phyloP scores from a whole-genome alignment of 1,284 basidiomycete genomes.

The Cryptococcus hybrid region DNA sequence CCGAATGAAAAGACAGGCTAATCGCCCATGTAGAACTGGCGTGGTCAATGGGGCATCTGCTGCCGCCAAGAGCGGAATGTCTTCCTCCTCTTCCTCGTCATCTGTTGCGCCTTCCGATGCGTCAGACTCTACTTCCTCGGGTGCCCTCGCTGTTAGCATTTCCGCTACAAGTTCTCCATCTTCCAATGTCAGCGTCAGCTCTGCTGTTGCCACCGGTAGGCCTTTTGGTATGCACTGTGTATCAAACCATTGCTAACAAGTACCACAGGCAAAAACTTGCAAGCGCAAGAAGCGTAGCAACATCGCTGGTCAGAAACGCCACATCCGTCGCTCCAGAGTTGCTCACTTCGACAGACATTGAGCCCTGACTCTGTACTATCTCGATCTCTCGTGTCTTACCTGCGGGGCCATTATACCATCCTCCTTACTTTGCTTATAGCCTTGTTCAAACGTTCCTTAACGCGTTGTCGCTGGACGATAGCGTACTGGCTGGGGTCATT shows the following conservation, averaged over 20 bases:
- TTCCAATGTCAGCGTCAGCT: not conserved
- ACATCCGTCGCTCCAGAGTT: not conserved
- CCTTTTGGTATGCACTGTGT: not conserved
- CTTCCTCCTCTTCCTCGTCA: not conserved
- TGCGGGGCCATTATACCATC: too few species aligned
- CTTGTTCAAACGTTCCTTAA: too few species aligned
- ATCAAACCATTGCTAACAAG: not conserved
- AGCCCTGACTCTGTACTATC: too few species aligned
- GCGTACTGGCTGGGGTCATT: too few species aligned
- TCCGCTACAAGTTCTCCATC: not conserved
- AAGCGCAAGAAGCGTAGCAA: not conserved
- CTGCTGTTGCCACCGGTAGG: not conserved
- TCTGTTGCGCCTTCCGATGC: not conserved
- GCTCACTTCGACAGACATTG: not conserved
- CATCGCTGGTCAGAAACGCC: not conserved
- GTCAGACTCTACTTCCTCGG: not conserved
- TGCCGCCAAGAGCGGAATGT: not conserved
- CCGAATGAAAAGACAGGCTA: not conserved
- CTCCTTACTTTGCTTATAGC: too few species aligned
- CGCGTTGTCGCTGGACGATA: too few species aligned
- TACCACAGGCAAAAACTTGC: not conserved
- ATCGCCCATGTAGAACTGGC: not conserved
- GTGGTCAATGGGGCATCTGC: slow-evolving; percentile 2
- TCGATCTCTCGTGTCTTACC: too few species aligned
- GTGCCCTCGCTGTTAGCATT: not conserved